Evolutionary conservation across 352 stramenopile species (phyloP).

Genomic region (Lagenidium giganteum): DNA sequence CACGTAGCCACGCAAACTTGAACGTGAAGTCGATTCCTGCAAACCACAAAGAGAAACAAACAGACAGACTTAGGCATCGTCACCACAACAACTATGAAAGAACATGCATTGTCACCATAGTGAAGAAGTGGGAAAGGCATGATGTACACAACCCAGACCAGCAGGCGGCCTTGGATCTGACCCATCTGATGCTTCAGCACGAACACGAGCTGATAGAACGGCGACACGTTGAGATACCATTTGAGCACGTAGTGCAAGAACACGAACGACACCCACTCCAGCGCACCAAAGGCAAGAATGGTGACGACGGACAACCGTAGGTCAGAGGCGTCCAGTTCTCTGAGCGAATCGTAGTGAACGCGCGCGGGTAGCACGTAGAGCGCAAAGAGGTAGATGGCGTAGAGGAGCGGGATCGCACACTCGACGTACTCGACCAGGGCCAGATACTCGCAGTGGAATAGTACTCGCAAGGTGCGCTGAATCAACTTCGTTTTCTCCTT

Average conservation of each 20-base stretch:
- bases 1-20: constrained; percentile 20
- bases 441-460: constrained; percentile 29
- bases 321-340: neutral
- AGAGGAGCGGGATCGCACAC: constrained; percentile 22
- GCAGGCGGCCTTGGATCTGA: constrained; percentile 25
- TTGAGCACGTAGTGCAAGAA: constrained; percentile 18
- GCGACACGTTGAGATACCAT: constrained; percentile 7
- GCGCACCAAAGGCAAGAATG: constrained; percentile 12
- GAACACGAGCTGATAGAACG: constrained; percentile 22
- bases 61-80: too few species aligned
- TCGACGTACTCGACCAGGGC: constrained; percentile 38
- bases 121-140: constrained; percentile 24
- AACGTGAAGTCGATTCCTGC: constrained; percentile 25
- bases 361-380: constrained; percentile 26
- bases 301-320: constrained; percentile 1
- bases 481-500: too few species aligned
- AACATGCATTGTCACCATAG: too few species aligned
- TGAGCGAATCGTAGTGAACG: constrained; percentile 22
- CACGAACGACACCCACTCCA: constrained; percentile 24
- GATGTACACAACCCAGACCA: constrained; percentile 21
- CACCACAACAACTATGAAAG: too few species aligned
- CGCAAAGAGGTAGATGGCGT: constrained; percentile 20
- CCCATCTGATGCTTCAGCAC: constrained; percentile 24
- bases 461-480: constrained; percentile 13
- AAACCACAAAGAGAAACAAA: too few species aligned